A percentile compares a stretch with the other conserved stretches of the same genome.
These are phyloP conservation scores for Adansonia grandidieri DNA, from an alignment of 441 rosid species.

Conservation along the genomic window DNA sequence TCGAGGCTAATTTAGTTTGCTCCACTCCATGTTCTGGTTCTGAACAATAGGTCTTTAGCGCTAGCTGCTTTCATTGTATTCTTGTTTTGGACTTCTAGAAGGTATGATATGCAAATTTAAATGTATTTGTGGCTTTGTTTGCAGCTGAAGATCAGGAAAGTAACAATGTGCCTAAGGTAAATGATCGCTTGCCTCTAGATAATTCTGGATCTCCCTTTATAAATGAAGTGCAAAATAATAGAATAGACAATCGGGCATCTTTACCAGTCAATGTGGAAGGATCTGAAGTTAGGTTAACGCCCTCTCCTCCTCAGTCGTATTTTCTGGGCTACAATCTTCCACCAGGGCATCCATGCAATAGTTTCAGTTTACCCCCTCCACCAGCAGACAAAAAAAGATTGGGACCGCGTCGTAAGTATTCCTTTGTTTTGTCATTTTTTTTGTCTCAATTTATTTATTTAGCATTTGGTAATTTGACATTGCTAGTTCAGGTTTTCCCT, in stretches of 20 bases:
- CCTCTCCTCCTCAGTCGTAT: slow-evolving; percentile 66
- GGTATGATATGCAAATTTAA: slow-evolving; percentile 9
- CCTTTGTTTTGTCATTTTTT: neutral
- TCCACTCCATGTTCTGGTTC: neutral
- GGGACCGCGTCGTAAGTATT: slow-evolving; percentile 82
- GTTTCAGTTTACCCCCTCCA: slow-evolving; percentile 87
- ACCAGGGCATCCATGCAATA: slow-evolving; percentile 76
- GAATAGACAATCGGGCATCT: slow-evolving; percentile 34
- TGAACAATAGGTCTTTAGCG: neutral
- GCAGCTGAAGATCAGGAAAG: slow-evolving; percentile 77
- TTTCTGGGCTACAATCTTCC: slow-evolving; percentile 86
- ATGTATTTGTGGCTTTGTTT: slow-evolving; percentile 27
- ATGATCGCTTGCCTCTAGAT: slow-evolving; percentile 38
- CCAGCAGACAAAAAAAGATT: slow-evolving; percentile 87
- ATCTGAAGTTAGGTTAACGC: slow-evolving; percentile 25
- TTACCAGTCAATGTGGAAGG: slow-evolving; percentile 22
- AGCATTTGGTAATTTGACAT: slow-evolving; percentile 12
- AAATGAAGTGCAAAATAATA: slow-evolving; percentile 29
- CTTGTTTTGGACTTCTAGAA: neutral
- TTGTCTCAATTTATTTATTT: slow-evolving; percentile 8
- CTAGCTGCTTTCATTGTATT: neutral
- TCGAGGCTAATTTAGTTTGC: neutral
- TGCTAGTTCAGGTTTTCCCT: slow-evolving; percentile 15
- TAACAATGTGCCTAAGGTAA: slow-evolving; percentile 46
- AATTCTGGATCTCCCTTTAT: slow-evolving; percentile 35